Evolutionary conservation across 306 rosid genomes (phyloP), one percentile per base, ranked within the genome.

Genomic region (Prunus persica): DNA sequence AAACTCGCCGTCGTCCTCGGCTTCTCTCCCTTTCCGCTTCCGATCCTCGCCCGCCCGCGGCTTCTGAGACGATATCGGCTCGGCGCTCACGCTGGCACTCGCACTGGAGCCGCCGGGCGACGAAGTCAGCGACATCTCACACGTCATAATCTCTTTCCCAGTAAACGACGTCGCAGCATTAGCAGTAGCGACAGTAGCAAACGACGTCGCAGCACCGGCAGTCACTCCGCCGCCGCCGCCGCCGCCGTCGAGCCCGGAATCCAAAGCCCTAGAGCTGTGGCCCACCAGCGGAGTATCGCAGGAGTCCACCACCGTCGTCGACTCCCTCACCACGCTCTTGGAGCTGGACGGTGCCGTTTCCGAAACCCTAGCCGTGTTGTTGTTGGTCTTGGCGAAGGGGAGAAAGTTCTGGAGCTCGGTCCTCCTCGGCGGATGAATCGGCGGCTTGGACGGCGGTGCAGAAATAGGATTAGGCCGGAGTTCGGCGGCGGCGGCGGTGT

Each of bases 21-120:
- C 45, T 78, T 82, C 93, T 12, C 74, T 81, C 2, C 85, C 83
- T 60, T 93, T 93, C 57, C 93, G 83, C 76, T 90, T 90, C 76
- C 91, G 92, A 66, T 86, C 72, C 64, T 79, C 90, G 43, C 49
- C 82, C 69, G 27, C 28, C 64, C 8, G 68, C 72, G 72, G 76
- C 79, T 67, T 85, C 72, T 20, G 73, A 61, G 60, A 64, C 69
- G 75, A 49, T 1, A 43, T 11, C 30, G 78, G 77, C 73, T 91
- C 92, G 2, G 79, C 86, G 15, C 89, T 89, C 8, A 65, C 87
- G 57, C 87, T 84, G 0, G 25, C 76, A 7, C 77, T 72, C 11
- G 2, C 55, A 41, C 55, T 73, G 52, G 91, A 89, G 34, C 82
- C 82, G 0, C 88, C 86, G 0, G 95, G 87, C 0, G 96, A 93